Conservation (phyloP, 2,329 filamentous ascomycete genomes). For the Ceratocystis eucalypticola region DNA sequence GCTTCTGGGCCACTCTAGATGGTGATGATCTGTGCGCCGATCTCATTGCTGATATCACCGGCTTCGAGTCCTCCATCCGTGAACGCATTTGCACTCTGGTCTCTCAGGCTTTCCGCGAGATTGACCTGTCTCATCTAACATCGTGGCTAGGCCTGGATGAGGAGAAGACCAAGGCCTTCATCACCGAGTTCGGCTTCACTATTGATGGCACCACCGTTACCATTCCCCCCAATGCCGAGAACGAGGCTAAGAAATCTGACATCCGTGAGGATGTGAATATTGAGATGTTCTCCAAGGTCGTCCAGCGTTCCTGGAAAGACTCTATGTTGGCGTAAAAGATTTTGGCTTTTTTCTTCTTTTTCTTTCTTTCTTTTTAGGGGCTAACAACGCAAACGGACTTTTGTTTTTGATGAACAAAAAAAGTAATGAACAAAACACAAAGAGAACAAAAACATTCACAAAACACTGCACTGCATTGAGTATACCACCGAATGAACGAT, state of each 20-base stretch:
- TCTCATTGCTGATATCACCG: conserved; percentile 81
- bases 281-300: conserved; percentile 68
- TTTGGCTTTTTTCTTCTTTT: conserved; percentile 2
- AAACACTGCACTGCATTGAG: not conserved
- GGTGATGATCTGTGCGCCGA: conserved; percentile 93
- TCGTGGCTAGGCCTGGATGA: conserved; percentile 62
- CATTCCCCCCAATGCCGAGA: conserved; percentile 87
- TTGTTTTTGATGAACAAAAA: conserved; percentile 10
- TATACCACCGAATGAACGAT: no score
- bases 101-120: conserved; percentile 64
- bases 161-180: conserved; percentile 60
- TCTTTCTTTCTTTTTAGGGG: conserved; percentile 15
- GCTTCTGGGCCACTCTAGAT: conserved; percentile 88
- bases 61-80: conserved; percentile 89
- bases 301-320: conserved; percentile 77
- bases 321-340: conserved; percentile 16
- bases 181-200: conserved; percentile 74
- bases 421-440: conserved; percentile 18
- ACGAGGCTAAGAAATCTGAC: conserved; percentile 90
- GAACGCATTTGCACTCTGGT: conserved; percentile 80
- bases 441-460: conserved; percentile 10
- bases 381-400: conserved; percentile 6
- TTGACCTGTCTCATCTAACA: conserved; percentile 54
- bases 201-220: conserved; percentile 56
- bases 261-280: conserved; percentile 92